Evolutionary conservation across 2,329 filamentous ascomycete genomes (phyloP), one percentile per base, ranked within the genome.

Genomic region (Dactylellina cionopaga): DNA sequence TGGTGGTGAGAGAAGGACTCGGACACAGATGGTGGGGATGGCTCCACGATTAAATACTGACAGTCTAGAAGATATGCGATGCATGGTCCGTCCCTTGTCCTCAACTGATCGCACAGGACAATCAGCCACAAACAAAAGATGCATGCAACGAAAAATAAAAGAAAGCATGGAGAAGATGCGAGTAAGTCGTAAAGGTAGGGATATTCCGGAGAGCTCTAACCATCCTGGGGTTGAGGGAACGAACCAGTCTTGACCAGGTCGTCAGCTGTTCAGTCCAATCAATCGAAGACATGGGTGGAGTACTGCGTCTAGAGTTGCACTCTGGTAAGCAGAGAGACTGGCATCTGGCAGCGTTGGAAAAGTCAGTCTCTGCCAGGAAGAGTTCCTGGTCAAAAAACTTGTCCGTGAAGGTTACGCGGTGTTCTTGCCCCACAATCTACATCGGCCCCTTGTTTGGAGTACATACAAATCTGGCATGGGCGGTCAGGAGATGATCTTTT

Each of bases 151-250:
- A 39, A 43, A 58, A 55, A 62, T 52, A 52, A 68, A 68, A 68
- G 46, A 59, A 60, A 70, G 49, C 37, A 55, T 70, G 49, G 41
- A 55, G 56, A 62, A 55, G 47, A 70, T 70, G 65, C 65, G 65
- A 70, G 65, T 70, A 70, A 70, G 65, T 70, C 65, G 65, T 56
- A 70, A 70, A 70, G 56, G 65, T 62, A 70, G 51, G 65, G 65
- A 70, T 70, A 62, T 70, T 70, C 65, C 65, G 65, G 65, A 70
- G 65, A 70, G 65, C 56, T 70, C 65, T 70, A 70, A 70, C 65
- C 56, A 19, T 49, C 29, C 65, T 70, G 52, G 56, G 65, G 44
- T 47, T 70, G 55, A 63, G 55, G 49, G 56, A 56, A 70, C 65
- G 56, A 70, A 51, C 65, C 56, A 51, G 65, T 54, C 51, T 54